Percentiles rank a stretch among this genome's conserved stretches.
phyloP scores from a whole-genome alignment of 495 filamentous ascomycete genomes.

The Penicillium subrubescens region DNA sequence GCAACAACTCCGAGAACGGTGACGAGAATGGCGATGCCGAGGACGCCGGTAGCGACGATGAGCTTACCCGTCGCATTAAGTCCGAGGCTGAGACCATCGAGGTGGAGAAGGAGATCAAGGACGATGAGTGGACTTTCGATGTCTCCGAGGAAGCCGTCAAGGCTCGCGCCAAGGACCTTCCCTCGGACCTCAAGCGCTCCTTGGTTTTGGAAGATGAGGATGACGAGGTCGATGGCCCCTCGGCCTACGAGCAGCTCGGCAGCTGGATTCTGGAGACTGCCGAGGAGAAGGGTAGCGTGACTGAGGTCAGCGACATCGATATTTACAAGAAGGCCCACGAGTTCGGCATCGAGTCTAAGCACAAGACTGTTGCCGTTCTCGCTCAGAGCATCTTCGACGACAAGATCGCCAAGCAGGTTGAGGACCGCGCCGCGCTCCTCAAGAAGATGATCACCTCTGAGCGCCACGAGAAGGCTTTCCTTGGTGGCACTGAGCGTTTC shows the following conservation, averaged over 20 bases:
- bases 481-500: conserved; percentile 96
- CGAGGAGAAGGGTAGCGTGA: conserved; percentile 67
- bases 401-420: conserved; percentile 83
- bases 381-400: conserved; percentile 93
- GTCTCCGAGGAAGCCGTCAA: conserved; percentile 93
- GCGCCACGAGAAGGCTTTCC: conserved; percentile 91
- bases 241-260: conserved; percentile 86
- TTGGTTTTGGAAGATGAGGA: conserved; percentile 83
- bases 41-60: conserved; percentile 87
- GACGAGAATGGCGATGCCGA: conserved; percentile 70
- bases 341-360: conserved; percentile 91
- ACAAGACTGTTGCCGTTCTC: conserved; percentile 88
- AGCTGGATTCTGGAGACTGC: conserved; percentile 86
- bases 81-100: conserved; percentile 77
- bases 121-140: conserved; percentile 93
- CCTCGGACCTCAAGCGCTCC: conserved; percentile 86
- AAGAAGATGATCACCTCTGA: conserved; percentile 92
- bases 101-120: conserved; percentile 64
- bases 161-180: conserved; percentile 87
- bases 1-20: conserved; percentile 68
- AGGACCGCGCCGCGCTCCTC: conserved; percentile 76
- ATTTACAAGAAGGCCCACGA: conserved; percentile 96
- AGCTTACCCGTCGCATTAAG: conserved; percentile 87
- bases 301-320: conserved; percentile 78
- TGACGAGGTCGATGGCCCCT: conserved; percentile 81